Evolutionary conservation across 139 green algal genomes (phyloP).

Genomic region (Limnomonas spitsbergensis): DNA sequence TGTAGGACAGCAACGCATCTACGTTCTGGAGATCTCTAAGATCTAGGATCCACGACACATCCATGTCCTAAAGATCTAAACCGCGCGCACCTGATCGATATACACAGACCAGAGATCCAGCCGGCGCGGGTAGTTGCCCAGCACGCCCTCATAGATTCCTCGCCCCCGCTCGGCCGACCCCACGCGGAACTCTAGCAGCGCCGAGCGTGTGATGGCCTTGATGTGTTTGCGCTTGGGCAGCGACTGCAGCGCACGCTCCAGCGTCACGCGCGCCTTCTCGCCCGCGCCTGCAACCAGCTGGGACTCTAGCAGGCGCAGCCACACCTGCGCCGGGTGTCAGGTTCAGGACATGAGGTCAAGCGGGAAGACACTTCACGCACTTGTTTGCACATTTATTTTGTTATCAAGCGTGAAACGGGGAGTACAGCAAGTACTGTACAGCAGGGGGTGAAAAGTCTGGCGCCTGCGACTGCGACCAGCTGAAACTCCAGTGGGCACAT

Average conservation of each 20-base stretch:
- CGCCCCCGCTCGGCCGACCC: conserved; percentile 72
- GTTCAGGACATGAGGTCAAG: neutral
- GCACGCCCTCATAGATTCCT: conserved; percentile 83
- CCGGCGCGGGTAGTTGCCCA: conserved; percentile 89
- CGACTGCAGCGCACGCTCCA: conserved; percentile 68
- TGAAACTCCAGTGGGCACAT: no score
- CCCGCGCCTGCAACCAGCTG: conserved; percentile 39
- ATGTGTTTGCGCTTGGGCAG: conserved; percentile 92
- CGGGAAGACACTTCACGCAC: no score
- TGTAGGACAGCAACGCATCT: no score
- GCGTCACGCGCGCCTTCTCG: conserved; percentile 36
- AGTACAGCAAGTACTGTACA: no score
- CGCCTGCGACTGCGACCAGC: no score
- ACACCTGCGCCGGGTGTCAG: conserved; percentile 49
- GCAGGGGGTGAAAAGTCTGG: no score
- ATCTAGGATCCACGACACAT: no score
- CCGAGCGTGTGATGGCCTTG: conserved; percentile 75
- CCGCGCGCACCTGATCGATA: conserved; percentile 86
- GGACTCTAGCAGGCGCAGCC: conserved; percentile 63
- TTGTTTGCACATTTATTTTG: no score
- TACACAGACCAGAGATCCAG: conserved; percentile 96
- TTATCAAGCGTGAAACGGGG: no score
- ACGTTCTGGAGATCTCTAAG: no score
- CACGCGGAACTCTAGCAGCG: conserved; percentile 80
- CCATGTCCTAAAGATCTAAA: no score